Base-by-base conservation (phyloP, 352 stramenopile genomes). In the Elongisporangium prolatum region DNA sequence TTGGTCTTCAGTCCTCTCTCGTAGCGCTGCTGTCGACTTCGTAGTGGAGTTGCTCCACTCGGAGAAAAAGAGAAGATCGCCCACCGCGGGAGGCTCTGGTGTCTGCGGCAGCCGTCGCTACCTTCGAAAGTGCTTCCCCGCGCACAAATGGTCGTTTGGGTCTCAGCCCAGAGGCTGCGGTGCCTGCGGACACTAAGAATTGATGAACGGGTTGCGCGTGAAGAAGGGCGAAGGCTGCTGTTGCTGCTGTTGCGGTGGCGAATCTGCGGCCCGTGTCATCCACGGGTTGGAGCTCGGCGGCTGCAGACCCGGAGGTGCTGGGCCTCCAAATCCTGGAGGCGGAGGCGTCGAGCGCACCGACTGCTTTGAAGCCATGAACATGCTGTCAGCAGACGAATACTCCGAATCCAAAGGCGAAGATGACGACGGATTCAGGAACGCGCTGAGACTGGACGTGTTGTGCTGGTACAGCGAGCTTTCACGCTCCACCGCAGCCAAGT, bases 381-480 rank as follows among this genome's bases (percentile, higher is more conserved):
- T 44, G 34, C 34, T 44, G 34, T 44, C 34, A 4, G 34, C 34
- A 44, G 34, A 17, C 34, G 34, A 44, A 17, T 44, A 44, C 10
- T 44, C 34, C 10, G 34, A 38, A 3, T 59, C 61, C 20, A 21
- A 74, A 34, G 50, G 61, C 56, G 67, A 56, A 52, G 69, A 68
- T 17, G 65, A 59, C 16, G 69, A 63, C 0, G 64, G 53, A 14
- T 56, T 58, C 44, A 93, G 71, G 50, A 93, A 85, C 2, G 80
- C 69, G 34, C 80, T 93, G 59, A 93, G 68, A 64, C 81, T 93
- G 53, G 84, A 93, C 34, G 73, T 70, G 21, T 79, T 70, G 25
- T 88, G 80, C 59, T 88, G 80, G 61, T 92, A 93, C 54, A 75
- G 65, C 28, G 77, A 64, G 21, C 69, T 86, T 47, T 88, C 80